A percentile compares a stretch with the other conserved stretches of the same genome.
phyloP scores from a whole-genome alignment of 179 eudicot genomes.

The Spinacia oleracea region DNA sequence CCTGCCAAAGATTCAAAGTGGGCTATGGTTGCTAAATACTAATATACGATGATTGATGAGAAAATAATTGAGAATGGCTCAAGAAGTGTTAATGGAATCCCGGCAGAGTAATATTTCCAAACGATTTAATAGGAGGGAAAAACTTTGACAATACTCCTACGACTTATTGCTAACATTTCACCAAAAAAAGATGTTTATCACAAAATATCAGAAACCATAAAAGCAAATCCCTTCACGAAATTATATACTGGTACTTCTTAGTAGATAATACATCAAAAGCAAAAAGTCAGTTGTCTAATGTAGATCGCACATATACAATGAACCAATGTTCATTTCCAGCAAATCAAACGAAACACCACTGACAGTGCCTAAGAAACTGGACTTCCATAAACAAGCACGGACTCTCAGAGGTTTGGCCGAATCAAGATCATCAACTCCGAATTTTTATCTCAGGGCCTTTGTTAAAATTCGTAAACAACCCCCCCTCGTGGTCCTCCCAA shows the following conservation, averaged over 20 bases:
- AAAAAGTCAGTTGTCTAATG: background rate
- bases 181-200: background rate
- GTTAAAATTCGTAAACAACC: background rate
- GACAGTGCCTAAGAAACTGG: background rate
- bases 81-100: background rate
- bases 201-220: background rate
- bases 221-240: background rate
- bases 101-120: too few relatives aligned
- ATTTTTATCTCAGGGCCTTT: background rate
- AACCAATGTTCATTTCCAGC: background rate
- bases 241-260: background rate
- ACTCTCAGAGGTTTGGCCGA: background rate
- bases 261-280: background rate
- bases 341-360: background rate
- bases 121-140: background rate
- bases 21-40: background rate
- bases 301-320: constrained; percentile 6
- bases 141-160: background rate
- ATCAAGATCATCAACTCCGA: background rate
- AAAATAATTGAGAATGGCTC: background rate
- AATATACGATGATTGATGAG: background rate
- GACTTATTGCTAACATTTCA: background rate
- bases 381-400: background rate
- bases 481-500: background rate
- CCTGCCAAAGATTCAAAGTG: background rate